Evolutionary conservation across 164 flowering plant genomes (phyloP).

Genomic region (Brasenia schreberi): DNA sequence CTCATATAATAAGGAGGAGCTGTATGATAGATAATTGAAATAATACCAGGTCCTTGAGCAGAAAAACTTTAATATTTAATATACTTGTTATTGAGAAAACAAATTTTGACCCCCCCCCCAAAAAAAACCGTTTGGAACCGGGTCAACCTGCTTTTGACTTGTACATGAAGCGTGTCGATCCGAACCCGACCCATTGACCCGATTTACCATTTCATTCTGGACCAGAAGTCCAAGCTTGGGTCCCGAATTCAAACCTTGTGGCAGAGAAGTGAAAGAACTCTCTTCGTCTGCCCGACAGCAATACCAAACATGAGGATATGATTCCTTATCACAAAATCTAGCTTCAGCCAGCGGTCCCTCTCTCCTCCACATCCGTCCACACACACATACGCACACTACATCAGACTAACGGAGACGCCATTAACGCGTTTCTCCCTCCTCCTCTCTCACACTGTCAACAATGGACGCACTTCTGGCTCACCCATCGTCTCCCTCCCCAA

Average conservation of each 20-base stretch:
- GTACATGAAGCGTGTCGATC: too few species aligned
- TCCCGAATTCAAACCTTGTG: background rate
- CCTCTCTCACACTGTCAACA: background rate
- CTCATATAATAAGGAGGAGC: too few species aligned
- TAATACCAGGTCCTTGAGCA: too few species aligned
- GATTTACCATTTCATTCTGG: background rate
- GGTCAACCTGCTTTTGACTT: too few species aligned
- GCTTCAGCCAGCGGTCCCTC: background rate
- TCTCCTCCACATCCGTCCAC: background rate
- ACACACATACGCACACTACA: too few species aligned
- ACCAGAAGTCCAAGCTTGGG: background rate
- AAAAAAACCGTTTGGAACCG: too few species aligned
- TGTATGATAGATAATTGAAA: too few species aligned
- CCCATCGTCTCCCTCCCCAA: constrained; percentile 25
- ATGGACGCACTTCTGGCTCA: constrained; percentile 39
- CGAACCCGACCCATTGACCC: too few species aligned
- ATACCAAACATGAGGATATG: constrained; percentile 10
- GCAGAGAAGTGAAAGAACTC: background rate
- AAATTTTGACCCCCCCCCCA: too few species aligned
- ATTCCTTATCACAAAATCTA: constrained; percentile 17
- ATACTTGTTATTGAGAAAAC: too few species aligned
- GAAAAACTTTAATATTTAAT: too few species aligned
- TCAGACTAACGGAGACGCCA: background rate
- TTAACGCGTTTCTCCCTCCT: background rate
- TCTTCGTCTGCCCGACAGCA: background rate